Percentiles rank a stretch among this genome's conserved stretches.
Evolutionary conservation across 495 filamentous ascomycete genomes (phyloP).

Genomic region (Neurospora sp.): DNA sequence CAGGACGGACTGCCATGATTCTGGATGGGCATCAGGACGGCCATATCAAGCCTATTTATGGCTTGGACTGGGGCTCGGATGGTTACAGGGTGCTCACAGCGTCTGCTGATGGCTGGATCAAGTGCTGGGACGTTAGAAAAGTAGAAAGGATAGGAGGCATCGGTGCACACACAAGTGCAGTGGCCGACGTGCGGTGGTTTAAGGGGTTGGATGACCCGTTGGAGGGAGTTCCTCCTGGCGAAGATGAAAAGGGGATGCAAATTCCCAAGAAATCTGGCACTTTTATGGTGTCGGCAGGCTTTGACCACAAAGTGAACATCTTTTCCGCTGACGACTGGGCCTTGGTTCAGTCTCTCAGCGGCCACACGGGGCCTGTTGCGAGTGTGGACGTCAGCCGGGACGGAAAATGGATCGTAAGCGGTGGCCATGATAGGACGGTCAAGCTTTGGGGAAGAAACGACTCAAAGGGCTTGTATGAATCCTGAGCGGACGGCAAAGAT

Average conservation of each 20-base stretch:
- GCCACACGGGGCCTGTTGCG: constrained; percentile 84
- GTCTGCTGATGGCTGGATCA: constrained; percentile 90
- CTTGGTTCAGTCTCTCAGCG: constrained; percentile 73
- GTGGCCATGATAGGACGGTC: constrained; percentile 87
- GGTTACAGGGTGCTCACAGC: constrained; percentile 81
- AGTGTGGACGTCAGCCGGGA: constrained; percentile 80
- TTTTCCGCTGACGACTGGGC: constrained; percentile 97
- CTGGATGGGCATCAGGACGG: constrained; percentile 73
- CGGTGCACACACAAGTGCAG: constrained; percentile 83
- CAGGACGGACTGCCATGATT: constrained; percentile 91
- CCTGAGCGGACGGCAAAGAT: background rate
- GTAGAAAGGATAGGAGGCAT: constrained; percentile 74
- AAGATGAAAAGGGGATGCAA: constrained; percentile 51
- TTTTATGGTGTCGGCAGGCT: constrained; percentile 82
- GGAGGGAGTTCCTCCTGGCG: constrained; percentile 44
- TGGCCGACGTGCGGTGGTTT: constrained; percentile 90
- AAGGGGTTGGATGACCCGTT: constrained; percentile 64
- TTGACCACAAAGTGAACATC: constrained; percentile 91
- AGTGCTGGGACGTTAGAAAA: constrained; percentile 93
- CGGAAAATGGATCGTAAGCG: constrained; percentile 83
- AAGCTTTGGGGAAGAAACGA: constrained; percentile 94
- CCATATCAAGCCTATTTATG: constrained; percentile 88
- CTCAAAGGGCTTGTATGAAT: constrained; percentile 35
- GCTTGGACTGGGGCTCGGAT: constrained; percentile 83
- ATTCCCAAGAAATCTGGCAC: constrained; percentile 63